Percentiles rank a stretch among this genome's conserved stretches.
These are phyloP conservation scores for Cicer cuneatum DNA, from an alignment of 306 rosid species.

Conservation along the genomic window DNA sequence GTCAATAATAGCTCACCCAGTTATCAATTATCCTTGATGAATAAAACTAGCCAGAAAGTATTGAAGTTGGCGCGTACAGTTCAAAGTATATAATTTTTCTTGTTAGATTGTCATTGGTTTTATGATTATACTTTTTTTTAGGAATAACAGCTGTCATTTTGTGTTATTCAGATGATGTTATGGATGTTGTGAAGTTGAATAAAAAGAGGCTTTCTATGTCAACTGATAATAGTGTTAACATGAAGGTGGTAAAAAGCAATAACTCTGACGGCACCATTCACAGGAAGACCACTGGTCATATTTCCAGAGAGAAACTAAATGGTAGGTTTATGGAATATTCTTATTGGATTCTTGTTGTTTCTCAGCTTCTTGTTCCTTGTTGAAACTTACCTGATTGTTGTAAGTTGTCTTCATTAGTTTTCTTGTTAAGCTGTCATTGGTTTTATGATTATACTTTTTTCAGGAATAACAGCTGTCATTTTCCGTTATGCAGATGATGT, in stretches of 20 bases:
- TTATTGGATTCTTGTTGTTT: slow-evolving; percentile 1
- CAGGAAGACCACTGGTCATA: slow-evolving; percentile 47
- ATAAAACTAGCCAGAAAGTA: slow-evolving; percentile 50
- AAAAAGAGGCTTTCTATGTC: slow-evolving; percentile 44
- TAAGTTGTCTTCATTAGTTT: slow-evolving; percentile 25
- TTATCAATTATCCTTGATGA: slow-evolving; percentile 53
- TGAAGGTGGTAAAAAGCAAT: slow-evolving; percentile 47
- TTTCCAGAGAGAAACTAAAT: slow-evolving; percentile 43
- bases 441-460: slow-evolving; percentile 8
- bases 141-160: slow-evolving; percentile 27
- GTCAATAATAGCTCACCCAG: slow-evolving; percentile 45
- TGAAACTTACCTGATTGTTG: slow-evolving; percentile 20
- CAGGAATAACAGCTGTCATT: slow-evolving; percentile 21
- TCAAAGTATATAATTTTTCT: slow-evolving; percentile 55
- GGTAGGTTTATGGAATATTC: slow-evolving; percentile 46
- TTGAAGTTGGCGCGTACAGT: slow-evolving; percentile 51
- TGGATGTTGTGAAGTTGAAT: slow-evolving; percentile 40
- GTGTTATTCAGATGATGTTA: slow-evolving; percentile 54
- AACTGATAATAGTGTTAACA: slow-evolving; percentile 37
- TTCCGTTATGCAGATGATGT: slow-evolving; percentile 53
- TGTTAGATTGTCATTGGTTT: slow-evolving; percentile 34
- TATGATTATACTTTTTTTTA: slow-evolving; percentile 15
- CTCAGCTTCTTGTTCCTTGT: slow-evolving; percentile 6
- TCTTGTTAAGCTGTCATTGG: slow-evolving; percentile 34
- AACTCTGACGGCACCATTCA: slow-evolving; percentile 45